Evolutionary conservation across 495 filamentous ascomycete species (phyloP).

Genomic region (Penicillium angulare): DNA sequence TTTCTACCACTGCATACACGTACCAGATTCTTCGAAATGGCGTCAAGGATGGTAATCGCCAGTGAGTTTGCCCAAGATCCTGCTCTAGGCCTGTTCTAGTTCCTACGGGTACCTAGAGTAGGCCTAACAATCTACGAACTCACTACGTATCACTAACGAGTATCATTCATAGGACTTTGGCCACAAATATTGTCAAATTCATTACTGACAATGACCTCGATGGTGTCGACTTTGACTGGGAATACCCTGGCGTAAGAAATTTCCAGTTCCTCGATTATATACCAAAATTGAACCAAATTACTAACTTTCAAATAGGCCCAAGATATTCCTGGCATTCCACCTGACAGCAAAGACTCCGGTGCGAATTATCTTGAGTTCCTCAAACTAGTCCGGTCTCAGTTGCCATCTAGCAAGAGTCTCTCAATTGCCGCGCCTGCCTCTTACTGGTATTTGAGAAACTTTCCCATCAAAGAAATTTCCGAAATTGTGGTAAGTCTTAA

Average conservation of each 20-base stretch:
- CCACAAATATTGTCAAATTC: slow-evolving; percentile 30
- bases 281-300: too few species aligned
- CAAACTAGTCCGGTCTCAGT: background rate
- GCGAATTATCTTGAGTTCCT: slow-evolving; percentile 33
- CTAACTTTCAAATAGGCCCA: slow-evolving; percentile 2
- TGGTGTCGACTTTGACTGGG: slow-evolving; percentile 23
- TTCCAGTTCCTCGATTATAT: background rate
- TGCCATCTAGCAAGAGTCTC: slow-evolving; percentile 6
- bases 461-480: slow-evolving; percentile 24
- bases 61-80: too few species aligned
- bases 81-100: too few species aligned
- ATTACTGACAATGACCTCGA: slow-evolving; percentile 27
- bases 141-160: too few species aligned
- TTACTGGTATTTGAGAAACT: slow-evolving; percentile 33
- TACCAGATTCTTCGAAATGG: slow-evolving; percentile 35
- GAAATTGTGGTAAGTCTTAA: too few species aligned
- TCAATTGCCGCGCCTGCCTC: slow-evolving; percentile 26
- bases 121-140: too few species aligned
- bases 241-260: slow-evolving; percentile 28
- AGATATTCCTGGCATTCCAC: slow-evolving; percentile 40
- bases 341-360: slow-evolving; percentile 23
- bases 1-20: slow-evolving; percentile 26
- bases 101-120: too few species aligned
- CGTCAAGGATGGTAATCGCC: slow-evolving; percentile 23
- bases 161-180: too few species aligned